Percentiles rank a stretch among this genome's conserved stretches.
These are phyloP conservation scores for Euclidium syriacum DNA, from an alignment of 345 rosid species.

Conservation along the genomic window DNA sequence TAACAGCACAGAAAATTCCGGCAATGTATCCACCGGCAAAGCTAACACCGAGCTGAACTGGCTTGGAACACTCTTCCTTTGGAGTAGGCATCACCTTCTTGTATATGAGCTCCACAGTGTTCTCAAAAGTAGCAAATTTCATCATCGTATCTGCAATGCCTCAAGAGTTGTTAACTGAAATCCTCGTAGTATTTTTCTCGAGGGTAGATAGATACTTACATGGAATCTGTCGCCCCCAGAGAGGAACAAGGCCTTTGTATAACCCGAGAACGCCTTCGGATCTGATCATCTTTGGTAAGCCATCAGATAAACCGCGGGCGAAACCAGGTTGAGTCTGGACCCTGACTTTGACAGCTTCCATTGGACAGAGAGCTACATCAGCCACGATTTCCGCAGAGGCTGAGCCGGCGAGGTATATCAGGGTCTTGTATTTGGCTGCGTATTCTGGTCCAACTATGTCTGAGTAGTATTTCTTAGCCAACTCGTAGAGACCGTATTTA, in stretches of 20 bases:
- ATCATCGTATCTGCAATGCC: slow-evolving; percentile 80
- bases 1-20: slow-evolving; percentile 80
- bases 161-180: background rate
- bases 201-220: slow-evolving; percentile 41
- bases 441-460: slow-evolving; percentile 90
- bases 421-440: slow-evolving; percentile 79
- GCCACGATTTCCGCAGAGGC: slow-evolving; percentile 94
- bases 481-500: slow-evolving; percentile 84
- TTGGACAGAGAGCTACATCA: slow-evolving; percentile 88
- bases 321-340: slow-evolving; percentile 97
- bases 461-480: slow-evolving; percentile 86
- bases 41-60: slow-evolving; percentile 84
- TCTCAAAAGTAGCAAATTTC: slow-evolving; percentile 96
- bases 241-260: slow-evolving; percentile 83
- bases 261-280: slow-evolving; percentile 75
- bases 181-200: background rate
- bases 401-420: slow-evolving; percentile 90
- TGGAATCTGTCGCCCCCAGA: slow-evolving; percentile 99
- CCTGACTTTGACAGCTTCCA: slow-evolving; percentile 95
- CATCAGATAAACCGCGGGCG: slow-evolving; percentile 87
- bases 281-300: slow-evolving; percentile 76
- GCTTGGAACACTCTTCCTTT: slow-evolving; percentile 72
- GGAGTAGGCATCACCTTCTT: slow-evolving; percentile 73
- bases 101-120: slow-evolving; percentile 77
- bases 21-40: slow-evolving; percentile 92